Conservation (phyloP, 23 red algal species). For the Gracilariopsis chorda region DNA sequence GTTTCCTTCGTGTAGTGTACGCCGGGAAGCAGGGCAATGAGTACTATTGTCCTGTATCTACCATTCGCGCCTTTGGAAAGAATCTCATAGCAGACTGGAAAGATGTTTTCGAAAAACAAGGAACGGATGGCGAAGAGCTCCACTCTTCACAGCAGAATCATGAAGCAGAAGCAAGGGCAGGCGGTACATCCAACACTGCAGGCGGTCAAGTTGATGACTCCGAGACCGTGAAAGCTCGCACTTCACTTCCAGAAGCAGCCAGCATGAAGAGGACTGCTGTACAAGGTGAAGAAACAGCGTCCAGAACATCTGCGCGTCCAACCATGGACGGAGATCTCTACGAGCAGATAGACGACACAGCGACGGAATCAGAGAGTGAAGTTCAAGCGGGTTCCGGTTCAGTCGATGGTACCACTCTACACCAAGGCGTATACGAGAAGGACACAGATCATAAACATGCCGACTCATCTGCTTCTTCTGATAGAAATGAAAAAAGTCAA, state of each 20-base stretch:
- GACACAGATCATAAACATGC: background rate
- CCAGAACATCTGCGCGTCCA: background rate
- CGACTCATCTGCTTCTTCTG: background rate
- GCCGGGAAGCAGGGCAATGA: slow-evolving; percentile 69
- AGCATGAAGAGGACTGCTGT: background rate
- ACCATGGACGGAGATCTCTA: background rate
- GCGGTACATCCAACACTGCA: background rate
- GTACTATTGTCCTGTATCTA: slow-evolving; percentile 83
- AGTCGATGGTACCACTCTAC: background rate
- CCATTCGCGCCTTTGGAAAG: slow-evolving; percentile 84
- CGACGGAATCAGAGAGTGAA: background rate
- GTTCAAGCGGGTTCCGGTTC: background rate
- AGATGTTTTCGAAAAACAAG: slow-evolving; percentile 13
- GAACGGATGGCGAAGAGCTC: background rate
- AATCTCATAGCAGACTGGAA: slow-evolving; percentile 85
- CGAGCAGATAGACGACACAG: background rate
- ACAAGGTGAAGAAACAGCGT: background rate
- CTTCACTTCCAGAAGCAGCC: too few relatives aligned
- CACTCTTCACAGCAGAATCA: background rate
- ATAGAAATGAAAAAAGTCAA: background rate
- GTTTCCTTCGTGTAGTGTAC: slow-evolving; percentile 75
- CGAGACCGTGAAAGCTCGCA: background rate
- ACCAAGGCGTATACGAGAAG: background rate
- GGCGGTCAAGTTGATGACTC: background rate
- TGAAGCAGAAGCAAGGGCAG: background rate